Evolutionary conservation across 1,284 basidiomycete genomes (phyloP), one percentile per base, ranked within the genome.

Genomic region (Volvariella surrecta): DNA sequence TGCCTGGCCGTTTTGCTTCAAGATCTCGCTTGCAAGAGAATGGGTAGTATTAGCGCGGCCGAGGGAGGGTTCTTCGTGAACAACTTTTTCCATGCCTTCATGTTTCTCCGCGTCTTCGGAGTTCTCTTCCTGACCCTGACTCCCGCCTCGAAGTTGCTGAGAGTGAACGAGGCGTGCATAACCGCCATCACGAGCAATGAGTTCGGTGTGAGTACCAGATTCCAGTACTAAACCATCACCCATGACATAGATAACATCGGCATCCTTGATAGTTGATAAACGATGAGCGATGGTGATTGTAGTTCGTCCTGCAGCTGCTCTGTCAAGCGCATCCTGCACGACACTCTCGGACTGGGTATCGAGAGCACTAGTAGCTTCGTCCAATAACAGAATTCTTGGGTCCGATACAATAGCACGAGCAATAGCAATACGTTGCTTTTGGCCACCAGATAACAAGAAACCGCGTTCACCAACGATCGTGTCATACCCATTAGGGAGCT

Each of bases 261-360:
- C 84, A 54, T 84, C 78, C 63, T 82, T 86, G 67, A 89, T 83
- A 10, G 86, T 89, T 3, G 82, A 85, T 1, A 89, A 68, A 51
- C 86, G 74, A 54, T 89, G 85, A 21, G 81, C 82, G 46, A 84
- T 86, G 10, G 80, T 82, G 59, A 88, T 88, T 1, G 84, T 88
- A 3, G 85, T 89, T 39, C 84, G 82, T 38, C 81, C 73, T 22
- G 78, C 74, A 9, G 89, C 73, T 43, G 93, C 93, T 63, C 91
- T 92, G 61, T 98, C 94, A 40, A 99, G 67, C 10, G 95, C 95
- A 56, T 95, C 85, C 63, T 97, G 93, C 0, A 99, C 95, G 45
- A 98, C 73, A 41, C 88, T 87, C 61, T 99, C 95, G 1, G 79
- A 84, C 58, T 89, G 81, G 1, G 90, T 92, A 62, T 97, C 93